These are phyloP conservation scores for Fusarium musae DNA, from an alignment of 2,329 filamentous ascomycete genomes.

Conservation along the genomic window DNA sequence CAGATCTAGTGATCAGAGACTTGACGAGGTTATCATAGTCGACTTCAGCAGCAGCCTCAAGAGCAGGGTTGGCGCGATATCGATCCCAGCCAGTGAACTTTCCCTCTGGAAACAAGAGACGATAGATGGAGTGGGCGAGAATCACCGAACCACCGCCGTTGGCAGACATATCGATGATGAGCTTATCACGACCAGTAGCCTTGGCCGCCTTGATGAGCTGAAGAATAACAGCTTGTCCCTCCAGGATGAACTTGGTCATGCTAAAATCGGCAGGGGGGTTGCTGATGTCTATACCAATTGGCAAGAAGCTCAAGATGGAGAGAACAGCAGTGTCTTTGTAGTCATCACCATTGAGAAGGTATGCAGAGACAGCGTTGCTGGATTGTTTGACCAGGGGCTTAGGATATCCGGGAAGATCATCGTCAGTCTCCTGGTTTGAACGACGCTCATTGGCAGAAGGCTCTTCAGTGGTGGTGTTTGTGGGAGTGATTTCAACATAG, in stretches of 20 bases:
- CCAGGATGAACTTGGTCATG: slow-evolving; percentile 27
- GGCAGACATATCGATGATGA: slow-evolving; percentile 40
- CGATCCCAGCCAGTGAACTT: slow-evolving; percentile 32
- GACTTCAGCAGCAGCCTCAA: slow-evolving; percentile 28
- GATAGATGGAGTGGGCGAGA: slow-evolving; percentile 36
- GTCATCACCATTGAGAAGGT: slow-evolving; percentile 33
- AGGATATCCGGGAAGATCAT: slow-evolving; percentile 22
- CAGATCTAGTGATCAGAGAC: slow-evolving; percentile 13
- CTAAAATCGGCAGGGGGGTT: background rate
- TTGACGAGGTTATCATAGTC: slow-evolving; percentile 32
- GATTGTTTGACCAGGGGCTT: slow-evolving; percentile 32
- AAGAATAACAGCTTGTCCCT: slow-evolving; percentile 30
- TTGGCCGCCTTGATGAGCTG: slow-evolving; percentile 36
- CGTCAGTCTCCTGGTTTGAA: background rate
- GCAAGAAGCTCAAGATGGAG: slow-evolving; percentile 39
- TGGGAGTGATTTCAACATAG: slow-evolving; percentile 27
- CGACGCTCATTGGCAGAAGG: slow-evolving; percentile 18
- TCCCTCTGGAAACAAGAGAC: slow-evolving; percentile 37
- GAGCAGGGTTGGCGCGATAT: slow-evolving; percentile 37
- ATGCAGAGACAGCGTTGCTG: slow-evolving; percentile 20
- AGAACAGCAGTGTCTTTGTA: slow-evolving; percentile 40
- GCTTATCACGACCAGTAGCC: slow-evolving; percentile 37
- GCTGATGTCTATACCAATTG: slow-evolving; percentile 16
- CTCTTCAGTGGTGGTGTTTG: slow-evolving; percentile 11
- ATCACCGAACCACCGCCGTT: slow-evolving; percentile 39